phyloP scores from a whole-genome alignment of 1,284 basidiomycete genomes.

The Sanguinoderma infundibulare region DNA sequence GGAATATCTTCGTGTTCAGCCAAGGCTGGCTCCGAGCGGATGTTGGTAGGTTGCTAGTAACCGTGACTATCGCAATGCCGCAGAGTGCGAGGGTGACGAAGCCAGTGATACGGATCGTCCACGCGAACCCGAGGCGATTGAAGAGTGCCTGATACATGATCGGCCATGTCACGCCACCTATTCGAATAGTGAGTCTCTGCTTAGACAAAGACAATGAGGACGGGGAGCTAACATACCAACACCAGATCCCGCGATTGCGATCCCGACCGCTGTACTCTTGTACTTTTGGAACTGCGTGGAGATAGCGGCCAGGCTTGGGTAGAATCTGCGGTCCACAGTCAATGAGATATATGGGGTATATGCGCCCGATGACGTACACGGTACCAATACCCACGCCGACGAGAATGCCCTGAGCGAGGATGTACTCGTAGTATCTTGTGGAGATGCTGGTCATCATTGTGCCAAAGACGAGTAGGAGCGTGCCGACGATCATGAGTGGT shows the following conservation, averaged over 20 bases:
- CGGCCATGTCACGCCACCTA: conserved; percentile 71
- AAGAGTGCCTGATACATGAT: conserved; percentile 67
- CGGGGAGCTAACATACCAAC: conserved; percentile 26
- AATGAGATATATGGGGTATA: background rate
- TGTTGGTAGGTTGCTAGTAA: conserved; percentile 33
- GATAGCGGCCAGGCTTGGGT: conserved; percentile 29
- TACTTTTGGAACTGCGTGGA: conserved; percentile 59
- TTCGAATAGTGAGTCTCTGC: too few species aligned
- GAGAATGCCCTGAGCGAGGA: conserved; percentile 42
- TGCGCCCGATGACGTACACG: conserved; percentile 32
- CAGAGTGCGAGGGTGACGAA: conserved; percentile 39
- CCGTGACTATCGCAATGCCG: conserved; percentile 29
- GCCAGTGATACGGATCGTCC: conserved; percentile 52
- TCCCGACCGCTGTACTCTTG: conserved; percentile 61
- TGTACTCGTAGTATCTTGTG: conserved; percentile 40
- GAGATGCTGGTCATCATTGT: conserved; percentile 44
- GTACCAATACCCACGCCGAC: conserved; percentile 41
- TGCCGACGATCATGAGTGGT: conserved; percentile 37
- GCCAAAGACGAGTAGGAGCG: conserved; percentile 39
- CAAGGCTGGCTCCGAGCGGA: conserved; percentile 21
- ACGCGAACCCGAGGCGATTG: conserved; percentile 57
- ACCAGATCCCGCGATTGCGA: conserved; percentile 40
- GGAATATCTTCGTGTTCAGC: conserved; percentile 35
- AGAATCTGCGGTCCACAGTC: conserved; percentile 32
- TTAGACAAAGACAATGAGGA: background rate